Evolutionary conservation across 352 stramenopile genomes (phyloP).

Genomic region (Globisporangium lucens): DNA sequence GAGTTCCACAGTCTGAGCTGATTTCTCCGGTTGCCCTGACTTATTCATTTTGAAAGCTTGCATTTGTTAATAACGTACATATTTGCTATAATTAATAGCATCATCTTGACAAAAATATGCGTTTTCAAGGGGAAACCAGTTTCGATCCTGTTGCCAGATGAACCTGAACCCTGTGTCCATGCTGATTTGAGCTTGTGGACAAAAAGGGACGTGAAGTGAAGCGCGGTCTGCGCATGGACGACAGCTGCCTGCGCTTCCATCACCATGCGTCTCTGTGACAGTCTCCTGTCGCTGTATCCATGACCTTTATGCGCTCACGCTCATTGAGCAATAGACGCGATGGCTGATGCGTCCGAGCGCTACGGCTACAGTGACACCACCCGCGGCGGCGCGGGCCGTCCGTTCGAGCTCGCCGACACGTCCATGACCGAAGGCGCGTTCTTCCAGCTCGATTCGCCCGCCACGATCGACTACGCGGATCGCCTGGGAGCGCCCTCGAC

Average conservation of each 20-base stretch:
- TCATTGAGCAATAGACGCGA: constrained; percentile 12
- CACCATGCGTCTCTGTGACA: not conserved
- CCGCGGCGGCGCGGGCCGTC: not conserved
- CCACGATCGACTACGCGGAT: not conserved
- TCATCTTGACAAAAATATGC: not conserved
- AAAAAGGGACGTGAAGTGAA: not conserved
- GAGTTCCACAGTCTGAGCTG: not conserved
- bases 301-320: no score
- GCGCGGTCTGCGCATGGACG: not conserved
- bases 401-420: constrained; percentile 17
- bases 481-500: constrained; percentile 9
- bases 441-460: constrained; percentile 18
- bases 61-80: not conserved
- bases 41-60: not conserved
- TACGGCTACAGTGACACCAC: constrained; percentile 10
- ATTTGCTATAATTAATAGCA: not conserved
- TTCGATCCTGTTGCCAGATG: not conserved
- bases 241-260: not conserved
- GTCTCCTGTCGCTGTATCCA: not conserved
- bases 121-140: not conserved
- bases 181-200: constrained; percentile 7
- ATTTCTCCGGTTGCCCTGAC: not conserved
- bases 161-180: not conserved
- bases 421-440: constrained; percentile 19
- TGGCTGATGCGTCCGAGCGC: constrained; percentile 13